Evolutionary conservation across 805 yeast genomes (phyloP), one percentile per base, ranked within the genome.

Genomic region (Komagataella pseudopastoris): DNA sequence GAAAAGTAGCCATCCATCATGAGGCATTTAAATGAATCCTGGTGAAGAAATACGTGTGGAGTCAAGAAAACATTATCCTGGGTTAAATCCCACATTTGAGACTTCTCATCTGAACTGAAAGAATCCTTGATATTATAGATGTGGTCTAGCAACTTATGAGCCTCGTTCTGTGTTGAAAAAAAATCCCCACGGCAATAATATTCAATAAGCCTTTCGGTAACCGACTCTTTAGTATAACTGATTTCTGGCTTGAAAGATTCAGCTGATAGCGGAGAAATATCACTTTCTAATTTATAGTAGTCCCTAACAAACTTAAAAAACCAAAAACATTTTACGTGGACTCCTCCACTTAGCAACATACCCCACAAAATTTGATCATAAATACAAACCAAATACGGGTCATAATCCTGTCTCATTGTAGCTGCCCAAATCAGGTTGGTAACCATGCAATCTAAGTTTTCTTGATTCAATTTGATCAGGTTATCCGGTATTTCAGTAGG

Each of bases 341-440:
- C 58, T 1, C 74, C 76, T 14, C 81, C 81, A 52, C 65, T 67
- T 47, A 76, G 55, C 6, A 73, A 45, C 6, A 76, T 53, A 0
- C 74, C 75, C 65, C 73, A 69, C 1, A 75, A 50, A 1, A 77
- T 63, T 30, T 68, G 63, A 46, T 71, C 69, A 49, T 70, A 67
- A 4, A 74, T 56, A 2, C 51, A 46, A 3, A 65, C 50, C 2
- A 65, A 57, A 1, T 60, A 51, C 0, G 74, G 69, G 57, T 76
- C 77, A 52, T 73, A 78, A 1, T 55, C 52, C 1, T 62, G 55
- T 52, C 60, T 65, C 46, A 58, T 51, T 4, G 67, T 55, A 3
- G 64, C 48, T 2, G 75, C 72, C 14, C 69, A 49, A 14, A 72
- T 63, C 54, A 67, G 70, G 50, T 68, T 67, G 22, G 67, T 56